Percentiles rank a stretch among this genome's conserved stretches.
phyloP scores from a whole-genome alignment of 805 yeast genomes.

The Saccharomyces eubayanus region DNA sequence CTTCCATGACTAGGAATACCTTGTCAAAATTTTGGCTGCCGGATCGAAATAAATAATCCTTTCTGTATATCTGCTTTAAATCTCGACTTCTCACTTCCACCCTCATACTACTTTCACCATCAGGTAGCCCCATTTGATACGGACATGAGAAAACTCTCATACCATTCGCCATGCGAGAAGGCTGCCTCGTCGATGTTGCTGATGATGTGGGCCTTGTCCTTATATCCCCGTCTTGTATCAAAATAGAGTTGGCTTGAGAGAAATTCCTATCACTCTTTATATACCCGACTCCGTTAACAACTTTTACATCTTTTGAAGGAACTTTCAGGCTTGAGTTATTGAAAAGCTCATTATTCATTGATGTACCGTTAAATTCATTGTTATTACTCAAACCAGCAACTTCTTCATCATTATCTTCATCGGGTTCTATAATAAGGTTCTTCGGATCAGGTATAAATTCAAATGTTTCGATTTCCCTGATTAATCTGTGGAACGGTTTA shows the following conservation, averaged over 20 bases:
- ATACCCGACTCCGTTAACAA: not conserved
- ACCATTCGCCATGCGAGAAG: slow-evolving; percentile 1
- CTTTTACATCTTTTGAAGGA: not conserved
- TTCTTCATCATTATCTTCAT: slow-evolving; percentile 4
- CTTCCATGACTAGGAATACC: slow-evolving; percentile 12
- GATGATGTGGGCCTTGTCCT: not conserved
- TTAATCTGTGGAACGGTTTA: slow-evolving; percentile 21
- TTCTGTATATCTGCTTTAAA: slow-evolving; percentile 15
- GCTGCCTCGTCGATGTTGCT: not conserved
- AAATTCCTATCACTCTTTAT: not conserved
- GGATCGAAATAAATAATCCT: slow-evolving; percentile 20
- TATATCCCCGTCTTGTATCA: not conserved
- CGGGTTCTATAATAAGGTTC: slow-evolving; percentile 13
- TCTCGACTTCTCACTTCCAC: slow-evolving; percentile 18
- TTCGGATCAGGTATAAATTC: slow-evolving; percentile 23
- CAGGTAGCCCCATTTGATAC: slow-evolving; percentile 17
- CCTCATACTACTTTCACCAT: slow-evolving; percentile 16
- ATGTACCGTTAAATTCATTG: not conserved
- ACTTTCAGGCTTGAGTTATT: not conserved
- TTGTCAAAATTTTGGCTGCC: slow-evolving; percentile 22
- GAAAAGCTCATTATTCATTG: not conserved
- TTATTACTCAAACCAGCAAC: not conserved
- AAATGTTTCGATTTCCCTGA: slow-evolving; percentile 14
- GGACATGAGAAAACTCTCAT: slow-evolving; percentile 11
- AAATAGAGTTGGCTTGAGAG: slow-evolving; percentile 1